Conservation (phyloP, 108 stramenopile species). For the Licmophora abbreviata region DNA sequence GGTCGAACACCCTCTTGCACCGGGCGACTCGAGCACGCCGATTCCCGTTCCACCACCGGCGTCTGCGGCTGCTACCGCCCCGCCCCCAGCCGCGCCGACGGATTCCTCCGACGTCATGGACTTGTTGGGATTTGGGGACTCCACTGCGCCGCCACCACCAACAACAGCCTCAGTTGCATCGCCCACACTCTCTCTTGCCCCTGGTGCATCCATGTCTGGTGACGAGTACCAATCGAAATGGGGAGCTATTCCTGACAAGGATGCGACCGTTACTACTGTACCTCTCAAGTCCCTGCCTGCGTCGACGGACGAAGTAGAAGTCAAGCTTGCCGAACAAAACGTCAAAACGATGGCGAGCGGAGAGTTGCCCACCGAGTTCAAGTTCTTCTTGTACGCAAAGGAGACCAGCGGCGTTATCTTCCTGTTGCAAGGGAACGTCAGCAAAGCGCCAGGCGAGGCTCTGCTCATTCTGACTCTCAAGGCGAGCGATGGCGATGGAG, state of each 20-base stretch:
- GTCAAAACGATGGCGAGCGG: slow-evolving; percentile 90
- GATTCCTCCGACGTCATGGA: slow-evolving; percentile 27
- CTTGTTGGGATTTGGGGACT: slow-evolving; percentile 67
- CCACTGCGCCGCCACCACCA: slow-evolving; percentile 32
- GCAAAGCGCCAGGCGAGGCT: slow-evolving; percentile 27
- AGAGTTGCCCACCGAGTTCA: slow-evolving; percentile 77
- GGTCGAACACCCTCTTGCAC: slow-evolving; percentile 65
- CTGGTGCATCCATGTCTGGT: slow-evolving; percentile 54
- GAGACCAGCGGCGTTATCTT: slow-evolving; percentile 46
- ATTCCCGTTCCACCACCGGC: slow-evolving; percentile 8
- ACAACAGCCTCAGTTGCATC: slow-evolving; percentile 18
- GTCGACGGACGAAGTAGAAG: slow-evolving; percentile 60
- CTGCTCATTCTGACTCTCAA: slow-evolving; percentile 58
- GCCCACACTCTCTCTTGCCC: slow-evolving; percentile 38
- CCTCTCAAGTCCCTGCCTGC: slow-evolving; percentile 29
- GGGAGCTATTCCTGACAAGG: slow-evolving; percentile 62
- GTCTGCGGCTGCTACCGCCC: slow-evolving; percentile 4
- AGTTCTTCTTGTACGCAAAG: slow-evolving; percentile 84
- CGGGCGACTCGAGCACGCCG: slow-evolving; percentile 21
- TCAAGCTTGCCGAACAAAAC: slow-evolving; percentile 26
- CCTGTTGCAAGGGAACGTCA: slow-evolving; percentile 64
- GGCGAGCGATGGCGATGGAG: slow-evolving; percentile 22
- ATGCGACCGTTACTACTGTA: slow-evolving; percentile 51
- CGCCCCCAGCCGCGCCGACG: slow-evolving; percentile 9
- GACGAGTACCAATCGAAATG: slow-evolving; percentile 84